phyloP scores from a whole-genome alignment of 768 basidiomycete genomes.

The Pleurotus platypus region DNA sequence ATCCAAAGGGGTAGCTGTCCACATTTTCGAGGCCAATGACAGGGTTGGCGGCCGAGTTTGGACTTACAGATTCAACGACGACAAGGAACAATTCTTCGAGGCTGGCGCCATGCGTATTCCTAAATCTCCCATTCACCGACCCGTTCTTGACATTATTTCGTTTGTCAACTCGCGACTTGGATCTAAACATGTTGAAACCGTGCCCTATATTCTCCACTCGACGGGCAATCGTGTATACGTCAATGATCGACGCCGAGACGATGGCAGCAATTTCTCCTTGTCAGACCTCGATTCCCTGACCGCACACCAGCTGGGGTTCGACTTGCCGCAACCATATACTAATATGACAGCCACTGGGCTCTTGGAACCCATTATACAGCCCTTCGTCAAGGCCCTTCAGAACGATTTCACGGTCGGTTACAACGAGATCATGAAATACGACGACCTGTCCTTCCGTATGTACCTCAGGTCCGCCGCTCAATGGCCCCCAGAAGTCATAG shows the following conservation, averaged over 20 bases:
- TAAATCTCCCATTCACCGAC: slow-evolving; percentile 3
- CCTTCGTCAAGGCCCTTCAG: background rate
- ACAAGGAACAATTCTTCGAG: slow-evolving; percentile 15
- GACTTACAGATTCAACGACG: slow-evolving; percentile 11
- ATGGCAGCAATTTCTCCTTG: background rate
- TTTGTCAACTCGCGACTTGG: slow-evolving; percentile 1
- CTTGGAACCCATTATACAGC: background rate
- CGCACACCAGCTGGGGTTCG: slow-evolving; percentile 2
- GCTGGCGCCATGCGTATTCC: slow-evolving; percentile 17
- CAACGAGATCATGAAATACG: background rate
- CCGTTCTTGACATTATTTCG: slow-evolving; percentile 5
- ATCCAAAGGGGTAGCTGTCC: background rate
- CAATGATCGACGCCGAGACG: background rate
- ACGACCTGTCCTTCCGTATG: slow-evolving; percentile 4
- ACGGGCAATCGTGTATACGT: slow-evolving; percentile 2
- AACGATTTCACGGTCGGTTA: background rate
- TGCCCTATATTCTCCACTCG: slow-evolving; percentile 2
- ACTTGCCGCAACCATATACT: background rate
- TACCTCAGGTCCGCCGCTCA: background rate
- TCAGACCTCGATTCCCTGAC: background rate
- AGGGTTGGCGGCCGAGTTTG: slow-evolving; percentile 14
- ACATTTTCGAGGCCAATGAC: slow-evolving; percentile 6
- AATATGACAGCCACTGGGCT: background rate
- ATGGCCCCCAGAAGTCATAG: slow-evolving; percentile 4
- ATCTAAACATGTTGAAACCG: background rate